Evolutionary conservation across 495 filamentous ascomycete species (phyloP).

Genomic region (Penicillium bovifimosum): DNA sequence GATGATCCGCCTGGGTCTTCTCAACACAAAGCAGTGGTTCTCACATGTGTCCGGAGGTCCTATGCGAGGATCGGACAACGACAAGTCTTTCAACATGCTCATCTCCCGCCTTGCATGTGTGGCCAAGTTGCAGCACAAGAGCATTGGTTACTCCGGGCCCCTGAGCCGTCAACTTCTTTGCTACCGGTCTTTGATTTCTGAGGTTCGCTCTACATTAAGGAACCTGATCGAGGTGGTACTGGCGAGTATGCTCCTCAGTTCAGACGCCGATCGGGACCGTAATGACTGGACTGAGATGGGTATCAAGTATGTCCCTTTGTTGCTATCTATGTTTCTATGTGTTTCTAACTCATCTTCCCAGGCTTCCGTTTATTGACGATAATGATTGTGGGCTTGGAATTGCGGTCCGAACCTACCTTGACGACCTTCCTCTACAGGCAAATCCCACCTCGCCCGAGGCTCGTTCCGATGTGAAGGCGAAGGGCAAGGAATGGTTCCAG

Average conservation of each 20-base stretch:
- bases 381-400: slow-evolving; percentile 83
- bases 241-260: slow-evolving; percentile 72
- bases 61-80: slow-evolving; percentile 51
- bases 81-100: slow-evolving; percentile 67
- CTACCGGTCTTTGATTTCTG: slow-evolving; percentile 76
- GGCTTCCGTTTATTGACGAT: slow-evolving; percentile 79
- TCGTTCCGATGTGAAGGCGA: slow-evolving; percentile 53
- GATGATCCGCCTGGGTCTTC: slow-evolving; percentile 65
- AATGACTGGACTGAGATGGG: slow-evolving; percentile 66
- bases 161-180: slow-evolving; percentile 83
- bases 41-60: slow-evolving; percentile 55
- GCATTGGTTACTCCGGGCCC: slow-evolving; percentile 90
- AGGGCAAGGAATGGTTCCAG: slow-evolving; percentile 68
- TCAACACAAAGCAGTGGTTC: slow-evolving; percentile 62
- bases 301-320: slow-evolving; percentile 53
- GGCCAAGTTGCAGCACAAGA: slow-evolving; percentile 71
- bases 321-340: not conserved
- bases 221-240: slow-evolving; percentile 78
- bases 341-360: slow-evolving; percentile 38
- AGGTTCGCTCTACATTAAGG: slow-evolving; percentile 69
- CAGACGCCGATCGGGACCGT: slow-evolving; percentile 64
- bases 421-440: slow-evolving; percentile 62
- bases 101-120: slow-evolving; percentile 81
- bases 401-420: slow-evolving; percentile 86
- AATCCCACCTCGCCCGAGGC: slow-evolving; percentile 54